phyloP scores from a whole-genome alignment of 495 filamentous ascomycete species.

The Aspergillus egyptiacus region DNA sequence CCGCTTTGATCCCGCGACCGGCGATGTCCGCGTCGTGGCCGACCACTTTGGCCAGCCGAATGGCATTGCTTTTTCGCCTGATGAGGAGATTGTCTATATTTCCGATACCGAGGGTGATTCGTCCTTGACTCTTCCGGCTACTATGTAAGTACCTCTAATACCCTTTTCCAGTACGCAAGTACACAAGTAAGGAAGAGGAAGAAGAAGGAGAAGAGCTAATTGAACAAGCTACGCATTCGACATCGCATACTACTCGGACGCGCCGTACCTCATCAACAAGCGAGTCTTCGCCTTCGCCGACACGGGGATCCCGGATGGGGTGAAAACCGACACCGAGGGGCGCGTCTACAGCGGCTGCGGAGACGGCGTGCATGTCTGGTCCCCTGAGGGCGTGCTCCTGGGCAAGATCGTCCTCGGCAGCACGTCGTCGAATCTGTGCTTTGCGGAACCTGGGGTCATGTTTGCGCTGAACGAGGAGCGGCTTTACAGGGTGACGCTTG shows the following conservation, averaged over 20 bases:
- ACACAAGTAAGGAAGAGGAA: too few relatives aligned
- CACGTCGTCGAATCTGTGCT: constrained; percentile 42
- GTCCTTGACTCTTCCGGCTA: too few relatives aligned
- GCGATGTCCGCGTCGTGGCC: constrained; percentile 45
- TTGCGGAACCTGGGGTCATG: constrained; percentile 36
- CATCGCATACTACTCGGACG: constrained; percentile 12
- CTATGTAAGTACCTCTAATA: too few relatives aligned
- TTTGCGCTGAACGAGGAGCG: constrained; percentile 38
- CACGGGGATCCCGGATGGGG: constrained; percentile 51
- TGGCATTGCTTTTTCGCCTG: constrained; percentile 52
- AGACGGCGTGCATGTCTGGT: constrained; percentile 59
- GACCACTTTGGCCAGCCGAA: constrained; percentile 53
- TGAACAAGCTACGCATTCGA: constrained; percentile 31
- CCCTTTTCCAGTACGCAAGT: too few relatives aligned
- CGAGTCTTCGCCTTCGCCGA: constrained; percentile 55
- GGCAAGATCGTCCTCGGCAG: constrained; percentile 47
- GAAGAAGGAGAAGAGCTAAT: too few relatives aligned
- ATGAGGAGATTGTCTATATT: constrained; percentile 47
- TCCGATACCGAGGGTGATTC: too few relatives aligned
- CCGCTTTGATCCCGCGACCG: constrained; percentile 42
- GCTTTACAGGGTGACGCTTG: too few relatives aligned
- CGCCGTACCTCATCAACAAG: constrained; percentile 42
- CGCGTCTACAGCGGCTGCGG: constrained; percentile 57
- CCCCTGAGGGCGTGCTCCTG: constrained; percentile 48
- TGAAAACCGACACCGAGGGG: constrained; percentile 54